Base-by-base conservation (phyloP, 495 filamentous ascomycete genomes). In the Hapsidospora chrysogenum region DNA sequence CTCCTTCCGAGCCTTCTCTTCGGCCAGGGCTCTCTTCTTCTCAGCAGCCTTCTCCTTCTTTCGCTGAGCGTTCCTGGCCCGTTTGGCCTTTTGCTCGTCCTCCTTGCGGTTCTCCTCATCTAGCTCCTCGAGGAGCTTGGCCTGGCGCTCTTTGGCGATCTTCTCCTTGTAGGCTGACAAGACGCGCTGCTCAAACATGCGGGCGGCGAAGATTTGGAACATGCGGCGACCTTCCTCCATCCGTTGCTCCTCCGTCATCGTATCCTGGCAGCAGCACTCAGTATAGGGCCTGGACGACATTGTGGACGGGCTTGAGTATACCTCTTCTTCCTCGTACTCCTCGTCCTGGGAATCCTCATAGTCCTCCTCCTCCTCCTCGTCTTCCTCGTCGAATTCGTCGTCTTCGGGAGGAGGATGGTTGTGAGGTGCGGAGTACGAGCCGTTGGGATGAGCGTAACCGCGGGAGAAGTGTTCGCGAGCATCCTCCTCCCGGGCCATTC, bases 181-280 rank as follows among this genome's bases (percentile, higher is more conserved):
- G 8, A 99, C 89, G 43, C 89, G 68, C 53, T 96, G 92, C 55
- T 99, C 89, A 51, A 99, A 99, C 89, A 99, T 99, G 42, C 89
- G 72, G 26, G 89, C 89, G 35, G 89, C 89, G 56, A 99, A 97
- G 52, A 99, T 99, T 53, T 99, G 89, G 52, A 99, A 99, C 89
- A 99, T 99, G 40, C 89, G 68, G 33, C 92, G 72, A 32, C 89
- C 89, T 61, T 97, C 89, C 50, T 99, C 85, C 89, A 99, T 96
- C 22, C 89, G 81, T 57, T 99, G 87, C 52, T 92, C 82, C 58
- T 96, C 87, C 10, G 85, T 94, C 83, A 96, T 92, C 19, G 80
- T 72, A 48, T 92, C 85, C 89, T 95, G 45, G 57, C 43, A 64
- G 49, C 28, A 39, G 14, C 46, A 47, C 27, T 61, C 50, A 68